Evolutionary conservation across 2,329 filamentous ascomycete genomes (phyloP), one percentile per base, ranked within the genome.

Genomic region (Colletotrichum agaves): DNA sequence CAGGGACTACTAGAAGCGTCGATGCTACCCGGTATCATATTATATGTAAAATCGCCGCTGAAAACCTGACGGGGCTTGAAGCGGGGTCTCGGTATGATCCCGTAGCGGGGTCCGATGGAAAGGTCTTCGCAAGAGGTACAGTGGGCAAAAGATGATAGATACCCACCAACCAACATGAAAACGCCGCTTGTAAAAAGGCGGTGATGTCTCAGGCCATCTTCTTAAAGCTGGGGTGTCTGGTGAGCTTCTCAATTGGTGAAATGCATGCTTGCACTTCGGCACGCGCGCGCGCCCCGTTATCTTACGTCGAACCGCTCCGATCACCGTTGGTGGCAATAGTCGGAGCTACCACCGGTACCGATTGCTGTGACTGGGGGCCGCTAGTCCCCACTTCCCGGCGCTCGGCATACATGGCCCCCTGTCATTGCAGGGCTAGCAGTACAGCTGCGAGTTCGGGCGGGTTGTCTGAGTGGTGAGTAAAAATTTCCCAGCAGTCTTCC

Each of bases 1-100:
- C 72, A 86, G 92, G 70, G 96, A 99, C 76, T 94, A 67, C 8
- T 71, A 65, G 53, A 55, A 10, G 52, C 31, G n/a, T 47, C 17
- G 12, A 27, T n/a, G 39, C 31, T n/a, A 23, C 21, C 8, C n/a
- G 17, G 15, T 44, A 7, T 3, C 61, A 49, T 52, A 19, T 31
- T 8, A 37, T 15, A 21, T 19, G 35, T 19, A 55, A 31, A n/a
- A 8, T 27, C 41, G 27, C 39, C 8, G 21, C 39, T 15, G 12
- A 44, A 31, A 47, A 49, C 13, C 11, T 17, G 37, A 27, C 27
- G 27, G 27, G 44, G 43, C 19, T 41, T 49, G 41, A 13, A 17
- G 41, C 13, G 41, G 43, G 46, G 31, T 41, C 12, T 17, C 12
- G 11, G 8, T 31, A 2, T 57, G n/a, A 21, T 10, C 27, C n/a